These are phyloP conservation scores for Bacidia rubella DNA, from an alignment of 495 filamentous ascomycete species.

Conservation along the genomic window DNA sequence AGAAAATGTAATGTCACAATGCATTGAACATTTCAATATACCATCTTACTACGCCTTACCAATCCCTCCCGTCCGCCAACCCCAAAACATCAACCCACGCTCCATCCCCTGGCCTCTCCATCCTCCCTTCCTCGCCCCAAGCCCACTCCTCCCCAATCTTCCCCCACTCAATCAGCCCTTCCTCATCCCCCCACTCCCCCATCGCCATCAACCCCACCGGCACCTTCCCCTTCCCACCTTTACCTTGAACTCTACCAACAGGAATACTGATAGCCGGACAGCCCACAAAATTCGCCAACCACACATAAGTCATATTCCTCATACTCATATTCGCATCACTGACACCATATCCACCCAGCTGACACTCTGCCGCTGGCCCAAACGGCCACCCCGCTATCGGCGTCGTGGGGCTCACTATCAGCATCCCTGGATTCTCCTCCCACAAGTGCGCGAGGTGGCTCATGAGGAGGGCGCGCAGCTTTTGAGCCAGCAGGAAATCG, in stretches of 20 bases:
- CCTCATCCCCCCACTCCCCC: slow-evolving; percentile 79
- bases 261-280: slow-evolving; percentile 69
- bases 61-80: slow-evolving; percentile 10
- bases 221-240: slow-evolving; percentile 37
- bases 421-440: slow-evolving; percentile 53
- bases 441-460: slow-evolving; percentile 64
- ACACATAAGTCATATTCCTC: slow-evolving; percentile 77
- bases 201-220: slow-evolving; percentile 85
- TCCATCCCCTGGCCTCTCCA: slow-evolving; percentile 21
- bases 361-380: slow-evolving; percentile 36
- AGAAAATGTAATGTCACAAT: no score
- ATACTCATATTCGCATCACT: slow-evolving; percentile 60
- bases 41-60: no score
- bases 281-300: slow-evolving; percentile 72
- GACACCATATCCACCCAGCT: slow-evolving; percentile 36
- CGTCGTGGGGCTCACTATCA: slow-evolving; percentile 68
- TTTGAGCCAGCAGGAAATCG: slow-evolving; percentile 63
- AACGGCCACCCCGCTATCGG: slow-evolving; percentile 68
- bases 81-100: slow-evolving; percentile 32
- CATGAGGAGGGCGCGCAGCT: slow-evolving; percentile 69
- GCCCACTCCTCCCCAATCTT: slow-evolving; percentile 48
- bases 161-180: slow-evolving; percentile 62
- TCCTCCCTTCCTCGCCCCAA: slow-evolving; percentile 24
- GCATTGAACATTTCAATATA: no score
- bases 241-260: slow-evolving; percentile 49